A percentile compares a stretch with the other conserved stretches of the same genome.
phyloP scores from a whole-genome alignment of 2,329 filamentous ascomycete genomes.

The Aphanoascus verrucosus region DNA sequence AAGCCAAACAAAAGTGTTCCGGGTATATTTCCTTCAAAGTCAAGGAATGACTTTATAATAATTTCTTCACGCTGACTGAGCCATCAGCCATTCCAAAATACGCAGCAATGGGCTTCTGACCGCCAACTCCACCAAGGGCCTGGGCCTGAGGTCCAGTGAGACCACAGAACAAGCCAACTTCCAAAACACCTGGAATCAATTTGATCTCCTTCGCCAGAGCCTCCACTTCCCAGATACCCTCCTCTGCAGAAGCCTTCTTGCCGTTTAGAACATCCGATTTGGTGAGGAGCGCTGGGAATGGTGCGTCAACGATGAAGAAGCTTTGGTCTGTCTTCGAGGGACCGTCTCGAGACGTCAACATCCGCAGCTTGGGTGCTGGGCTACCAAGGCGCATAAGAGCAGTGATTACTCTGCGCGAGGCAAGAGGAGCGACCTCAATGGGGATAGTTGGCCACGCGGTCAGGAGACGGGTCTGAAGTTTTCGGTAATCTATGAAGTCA shows the following conservation, averaged over 20 bases:
- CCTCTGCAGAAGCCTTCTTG: slow-evolving; percentile 44
- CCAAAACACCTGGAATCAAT: slow-evolving; percentile 72
- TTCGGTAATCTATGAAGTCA: slow-evolving; percentile 70
- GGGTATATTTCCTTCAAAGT: no score
- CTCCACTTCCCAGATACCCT: slow-evolving; percentile 70
- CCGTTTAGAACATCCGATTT: slow-evolving; percentile 43
- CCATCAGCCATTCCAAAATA: slow-evolving; percentile 90
- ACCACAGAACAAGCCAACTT: slow-evolving; percentile 84
- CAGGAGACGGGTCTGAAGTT: slow-evolving; percentile 66
- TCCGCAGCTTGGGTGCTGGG: slow-evolving; percentile 58
- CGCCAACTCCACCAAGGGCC: slow-evolving; percentile 51
- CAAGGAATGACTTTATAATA: slow-evolving; percentile 18
- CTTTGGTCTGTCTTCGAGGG: slow-evolving; percentile 77
- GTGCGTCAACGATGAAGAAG: slow-evolving; percentile 86
- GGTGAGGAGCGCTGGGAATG: slow-evolving; percentile 66
- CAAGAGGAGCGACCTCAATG: slow-evolving; percentile 83
- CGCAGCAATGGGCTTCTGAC: slow-evolving; percentile 82
- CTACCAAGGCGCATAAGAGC: slow-evolving; percentile 65
- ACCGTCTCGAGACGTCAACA: slow-evolving; percentile 59
- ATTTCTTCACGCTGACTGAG: slow-evolving; percentile 47
- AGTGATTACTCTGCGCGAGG: slow-evolving; percentile 63
- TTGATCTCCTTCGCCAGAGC: slow-evolving; percentile 64
- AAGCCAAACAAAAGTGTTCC: no score
- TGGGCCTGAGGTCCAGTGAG: slow-evolving; percentile 62
- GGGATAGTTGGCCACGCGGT: slow-evolving; percentile 74